Conservation (phyloP, 1,284 basidiomycete genomes). For the Moniliophthora roreri region DNA sequence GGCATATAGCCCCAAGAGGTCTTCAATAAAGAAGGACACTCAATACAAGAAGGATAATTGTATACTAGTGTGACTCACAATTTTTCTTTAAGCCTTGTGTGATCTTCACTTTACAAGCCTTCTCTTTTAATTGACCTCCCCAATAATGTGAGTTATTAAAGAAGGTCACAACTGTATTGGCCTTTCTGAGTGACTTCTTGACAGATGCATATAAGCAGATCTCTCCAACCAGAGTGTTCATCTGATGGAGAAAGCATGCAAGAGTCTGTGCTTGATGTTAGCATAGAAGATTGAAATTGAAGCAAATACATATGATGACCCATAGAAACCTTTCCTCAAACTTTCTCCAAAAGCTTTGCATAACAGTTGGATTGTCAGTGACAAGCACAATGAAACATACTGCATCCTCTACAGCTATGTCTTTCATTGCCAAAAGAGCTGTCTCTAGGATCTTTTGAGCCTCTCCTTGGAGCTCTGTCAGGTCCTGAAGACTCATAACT, state of each 20-base stretch:
- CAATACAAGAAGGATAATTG: conserved; percentile 22
- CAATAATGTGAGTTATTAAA: conserved; percentile 33
- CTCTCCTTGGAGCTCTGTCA: not conserved
- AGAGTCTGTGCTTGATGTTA: conserved; percentile 8
- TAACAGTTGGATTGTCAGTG: conserved; percentile 24
- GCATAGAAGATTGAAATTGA: no score
- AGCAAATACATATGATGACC: conserved; percentile 5
- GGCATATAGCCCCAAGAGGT: conserved; percentile 5
- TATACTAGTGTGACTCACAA: conserved; percentile 25
- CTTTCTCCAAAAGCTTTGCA: conserved; percentile 20
- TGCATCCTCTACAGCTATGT: not conserved
- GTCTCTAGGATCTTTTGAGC: not conserved
- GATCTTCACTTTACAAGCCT: conserved; percentile 17
- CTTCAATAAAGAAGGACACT: conserved; percentile 17
- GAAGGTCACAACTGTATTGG: conserved; percentile 25
- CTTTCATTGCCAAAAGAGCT: not conserved
- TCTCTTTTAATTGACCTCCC: conserved; percentile 22
- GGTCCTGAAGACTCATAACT: not conserved
- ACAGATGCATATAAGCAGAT: conserved; percentile 22
- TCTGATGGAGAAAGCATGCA: conserved; percentile 25
- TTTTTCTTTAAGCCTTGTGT: conserved; percentile 24
- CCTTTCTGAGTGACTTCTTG: conserved; percentile 22
- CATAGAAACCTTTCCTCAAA: conserved; percentile 17
- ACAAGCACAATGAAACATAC: conserved; percentile 2
- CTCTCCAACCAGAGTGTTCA: conserved; percentile 29